Conservation (phyloP, 129 eudicot species). For the Flaveria robusta region DNA sequence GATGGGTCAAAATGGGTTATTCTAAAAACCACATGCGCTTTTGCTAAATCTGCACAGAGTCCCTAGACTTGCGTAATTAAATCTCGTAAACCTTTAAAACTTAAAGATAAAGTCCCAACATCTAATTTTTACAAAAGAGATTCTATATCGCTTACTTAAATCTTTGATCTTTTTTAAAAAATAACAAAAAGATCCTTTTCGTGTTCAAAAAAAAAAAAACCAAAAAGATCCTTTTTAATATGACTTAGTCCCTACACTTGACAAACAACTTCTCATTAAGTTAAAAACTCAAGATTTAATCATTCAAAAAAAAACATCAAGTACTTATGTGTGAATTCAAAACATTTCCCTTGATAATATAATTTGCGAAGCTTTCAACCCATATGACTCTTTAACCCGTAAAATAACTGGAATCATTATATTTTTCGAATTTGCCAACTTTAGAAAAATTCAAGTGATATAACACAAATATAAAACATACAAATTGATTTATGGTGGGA, state of each 20-base stretch:
- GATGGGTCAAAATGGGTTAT: not conserved
- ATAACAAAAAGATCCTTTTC: too few species aligned
- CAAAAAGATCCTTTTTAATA: not conserved
- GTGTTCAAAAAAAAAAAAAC: not conserved
- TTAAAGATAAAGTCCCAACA: too few species aligned
- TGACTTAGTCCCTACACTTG: not conserved
- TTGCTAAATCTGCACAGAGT: not conserved
- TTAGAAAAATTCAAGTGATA: not conserved
- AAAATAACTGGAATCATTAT: not conserved
- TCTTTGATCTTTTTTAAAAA: not conserved
- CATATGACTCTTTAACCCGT: not conserved
- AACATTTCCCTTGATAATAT: not conserved
- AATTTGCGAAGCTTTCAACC: not conserved
- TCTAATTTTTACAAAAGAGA: too few species aligned
- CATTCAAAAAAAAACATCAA: not conserved
- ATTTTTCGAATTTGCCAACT: not conserved
- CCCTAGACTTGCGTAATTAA: not conserved
- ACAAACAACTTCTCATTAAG: not conserved
- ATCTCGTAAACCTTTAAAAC: not conserved
- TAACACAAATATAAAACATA: constrained; percentile 33
- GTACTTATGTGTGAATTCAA: not conserved
- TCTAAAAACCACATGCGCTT: not conserved
- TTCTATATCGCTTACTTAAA: not conserved
- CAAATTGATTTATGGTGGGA: constrained; percentile 93
- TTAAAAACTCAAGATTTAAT: not conserved